Percentiles rank a stretch among this genome's conserved stretches.
Conservation (phyloP, 2,329 filamentous ascomycete genomes). For the Sclerotinia subarctica region DNA sequence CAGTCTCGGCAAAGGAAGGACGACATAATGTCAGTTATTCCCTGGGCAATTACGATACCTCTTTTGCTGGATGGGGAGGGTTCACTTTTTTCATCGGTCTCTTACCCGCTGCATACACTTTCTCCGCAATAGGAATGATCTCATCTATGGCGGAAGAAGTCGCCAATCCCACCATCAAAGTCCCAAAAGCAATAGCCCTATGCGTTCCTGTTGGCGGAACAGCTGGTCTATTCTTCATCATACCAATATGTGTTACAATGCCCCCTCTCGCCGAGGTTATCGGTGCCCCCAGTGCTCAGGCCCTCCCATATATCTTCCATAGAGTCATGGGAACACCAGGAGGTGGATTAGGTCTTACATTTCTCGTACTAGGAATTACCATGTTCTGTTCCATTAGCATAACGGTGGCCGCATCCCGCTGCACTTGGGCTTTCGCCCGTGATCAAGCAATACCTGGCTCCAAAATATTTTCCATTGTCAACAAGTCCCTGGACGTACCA, state of each 20-base stretch:
- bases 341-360: conserved; percentile 47
- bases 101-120: conserved; percentile 56
- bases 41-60: conserved; percentile 55
- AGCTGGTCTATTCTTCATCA: conserved; percentile 50
- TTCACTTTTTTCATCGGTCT: conserved; percentile 64
- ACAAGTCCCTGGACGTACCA: conserved; percentile 59
- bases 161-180: conserved; percentile 48
- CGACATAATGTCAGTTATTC: conserved; percentile 51
- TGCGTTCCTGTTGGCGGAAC: conserved; percentile 49
- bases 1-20: conserved; percentile 52
- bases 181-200: conserved; percentile 47
- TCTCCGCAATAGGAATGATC: conserved; percentile 60
- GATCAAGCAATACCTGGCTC: conserved; percentile 66
- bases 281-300: conserved; percentile 46
- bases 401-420: conserved; percentile 53
- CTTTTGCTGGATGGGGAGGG: conserved; percentile 54
- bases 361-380: conserved; percentile 49
- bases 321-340: conserved; percentile 49
- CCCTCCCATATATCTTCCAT: conserved; percentile 50
- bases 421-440: conserved; percentile 65
- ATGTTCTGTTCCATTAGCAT: conserved; percentile 54
- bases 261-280: conserved; percentile 47
- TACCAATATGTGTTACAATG: conserved; percentile 50
- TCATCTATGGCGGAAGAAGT: conserved; percentile 61
- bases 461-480: conserved; percentile 57